Evolutionary conservation across 192 early-diverging fungal genomes (phyloP).

Genomic region (Coemansia sp.): DNA sequence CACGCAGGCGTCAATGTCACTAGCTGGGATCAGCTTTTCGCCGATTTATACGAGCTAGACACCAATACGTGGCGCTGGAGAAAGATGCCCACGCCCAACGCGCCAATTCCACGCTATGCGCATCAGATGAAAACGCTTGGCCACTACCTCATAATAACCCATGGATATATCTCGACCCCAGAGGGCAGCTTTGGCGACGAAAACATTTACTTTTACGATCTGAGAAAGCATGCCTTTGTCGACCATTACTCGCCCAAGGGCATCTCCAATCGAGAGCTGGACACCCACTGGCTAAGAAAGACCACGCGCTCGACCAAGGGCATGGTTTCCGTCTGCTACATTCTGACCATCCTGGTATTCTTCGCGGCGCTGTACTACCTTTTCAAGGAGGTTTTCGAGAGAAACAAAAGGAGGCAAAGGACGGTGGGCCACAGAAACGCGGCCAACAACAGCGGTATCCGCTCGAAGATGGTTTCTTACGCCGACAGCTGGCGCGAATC

Average conservation of each 20-base stretch:
- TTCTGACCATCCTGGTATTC: constrained; percentile 19
- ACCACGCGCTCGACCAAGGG: constrained; percentile 17
- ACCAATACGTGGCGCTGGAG: constrained; percentile 34
- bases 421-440: constrained; percentile 3
- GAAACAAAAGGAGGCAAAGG: neutral
- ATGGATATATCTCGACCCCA: constrained; percentile 19
- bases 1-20: constrained; percentile 39
- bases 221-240: constrained; percentile 29
- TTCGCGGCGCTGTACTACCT: constrained; percentile 32
- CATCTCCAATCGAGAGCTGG: constrained; percentile 24
- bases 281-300: constrained; percentile 29
- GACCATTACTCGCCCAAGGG: constrained; percentile 29
- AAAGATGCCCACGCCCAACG: constrained; percentile 28
- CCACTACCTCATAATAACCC: constrained; percentile 34
- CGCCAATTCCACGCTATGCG: constrained; percentile 36
- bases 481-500: constrained; percentile 26
- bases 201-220: constrained; percentile 43
- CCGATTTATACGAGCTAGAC: constrained; percentile 38
- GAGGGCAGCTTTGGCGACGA: neutral
- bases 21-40: constrained; percentile 21
- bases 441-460: constrained; percentile 5
- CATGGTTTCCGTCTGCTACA: constrained; percentile 19
- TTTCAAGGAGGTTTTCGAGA: neutral
- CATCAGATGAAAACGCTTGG: constrained; percentile 47
- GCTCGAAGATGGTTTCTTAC: constrained; percentile 14